A percentile compares a stretch with the other conserved stretches of the same genome.
Conservation (phyloP, 176 grass and related monocot genomes). For the Oryza australiensis region DNA sequence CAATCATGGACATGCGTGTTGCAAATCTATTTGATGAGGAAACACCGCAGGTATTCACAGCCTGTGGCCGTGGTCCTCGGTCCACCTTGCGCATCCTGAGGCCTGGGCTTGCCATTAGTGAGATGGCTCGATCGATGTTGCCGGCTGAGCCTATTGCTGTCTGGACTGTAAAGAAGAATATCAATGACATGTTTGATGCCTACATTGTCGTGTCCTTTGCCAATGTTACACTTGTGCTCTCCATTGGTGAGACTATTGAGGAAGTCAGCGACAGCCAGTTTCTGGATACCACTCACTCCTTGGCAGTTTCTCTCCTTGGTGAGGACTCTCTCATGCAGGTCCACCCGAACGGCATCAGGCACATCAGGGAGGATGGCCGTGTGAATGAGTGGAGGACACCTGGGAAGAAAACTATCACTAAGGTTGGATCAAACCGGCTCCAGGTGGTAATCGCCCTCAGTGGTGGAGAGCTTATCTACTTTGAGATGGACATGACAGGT, state of each 20-base stretch:
- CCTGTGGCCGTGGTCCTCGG: slow-evolving; percentile 80
- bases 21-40: slow-evolving; percentile 97
- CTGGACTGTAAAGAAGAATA: slow-evolving; percentile 99
- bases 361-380: slow-evolving; percentile 98
- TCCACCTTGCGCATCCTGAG: slow-evolving; percentile 81
- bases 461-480: slow-evolving; percentile 95
- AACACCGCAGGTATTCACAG: slow-evolving; percentile 87
- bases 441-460: slow-evolving; percentile 97
- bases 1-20: slow-evolving; percentile 92
- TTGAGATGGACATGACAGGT: slow-evolving; percentile 98
- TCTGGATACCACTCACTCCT: slow-evolving; percentile 87
- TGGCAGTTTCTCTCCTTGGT: slow-evolving; percentile 82
- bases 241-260: slow-evolving; percentile 97
- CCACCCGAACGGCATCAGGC: slow-evolving; percentile 90
- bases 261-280: slow-evolving; percentile 97
- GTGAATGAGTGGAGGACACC: slow-evolving; percentile 96
- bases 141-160: slow-evolving; percentile 90
- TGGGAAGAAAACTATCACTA: slow-evolving; percentile 98
- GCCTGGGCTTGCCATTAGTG: slow-evolving; percentile 91
- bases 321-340: slow-evolving; percentile 99
- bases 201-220: slow-evolving; percentile 95
- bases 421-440: slow-evolving; percentile 86
- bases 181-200: slow-evolving; percentile 92
- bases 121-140: slow-evolving; percentile 94
- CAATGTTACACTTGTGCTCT: slow-evolving; percentile 92